phyloP scores from a whole-genome alignment of 805 yeast genomes.

The Yamadazyma scolyti region DNA sequence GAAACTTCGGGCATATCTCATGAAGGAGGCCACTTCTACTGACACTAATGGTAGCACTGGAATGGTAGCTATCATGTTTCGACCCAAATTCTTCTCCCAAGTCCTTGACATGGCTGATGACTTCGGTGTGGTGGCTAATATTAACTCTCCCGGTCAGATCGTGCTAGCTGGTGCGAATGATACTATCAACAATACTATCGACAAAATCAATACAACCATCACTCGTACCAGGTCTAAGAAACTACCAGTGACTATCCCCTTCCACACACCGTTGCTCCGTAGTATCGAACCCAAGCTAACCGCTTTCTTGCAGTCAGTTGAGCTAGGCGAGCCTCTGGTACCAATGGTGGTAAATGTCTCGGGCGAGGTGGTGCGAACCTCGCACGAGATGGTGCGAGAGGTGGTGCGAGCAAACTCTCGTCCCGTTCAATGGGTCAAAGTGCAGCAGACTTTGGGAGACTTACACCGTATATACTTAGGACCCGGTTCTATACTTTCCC shows the following conservation, averaged over 20 bases:
- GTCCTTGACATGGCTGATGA: slow-evolving; percentile 16
- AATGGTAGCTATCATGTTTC: slow-evolving; percentile 35
- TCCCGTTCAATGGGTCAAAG: slow-evolving; percentile 50
- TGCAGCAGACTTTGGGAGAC: too few species aligned
- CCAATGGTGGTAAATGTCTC: slow-evolving; percentile 39
- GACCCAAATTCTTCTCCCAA: slow-evolving; percentile 16
- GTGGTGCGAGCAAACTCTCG: slow-evolving; percentile 35
- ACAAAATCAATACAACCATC: slow-evolving; percentile 13
- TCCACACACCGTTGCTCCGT: slow-evolving; percentile 45
- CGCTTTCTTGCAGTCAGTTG: not conserved
- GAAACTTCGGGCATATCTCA: slow-evolving; percentile 39
- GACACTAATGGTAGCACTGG: slow-evolving; percentile 17
- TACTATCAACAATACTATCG: slow-evolving; percentile 21
- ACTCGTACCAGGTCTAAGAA: slow-evolving; percentile 17
- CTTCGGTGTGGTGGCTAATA: slow-evolving; percentile 41
- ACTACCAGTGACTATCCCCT: slow-evolving; percentile 48
- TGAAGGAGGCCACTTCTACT: slow-evolving; percentile 29
- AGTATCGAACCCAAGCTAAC: slow-evolving; percentile 34
- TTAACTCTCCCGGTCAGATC: slow-evolving; percentile 40
- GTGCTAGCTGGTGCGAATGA: slow-evolving; percentile 41
- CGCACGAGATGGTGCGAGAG: slow-evolving; percentile 8
- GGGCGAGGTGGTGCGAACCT: slow-evolving; percentile 24
- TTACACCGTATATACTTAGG: too few species aligned
- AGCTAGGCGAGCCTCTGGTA: slow-evolving; percentile 2
- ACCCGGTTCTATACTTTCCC: slow-evolving; percentile 37